Evolutionary conservation across 306 rosid genomes (phyloP).

Genomic region (Corylus avellana): DNA sequence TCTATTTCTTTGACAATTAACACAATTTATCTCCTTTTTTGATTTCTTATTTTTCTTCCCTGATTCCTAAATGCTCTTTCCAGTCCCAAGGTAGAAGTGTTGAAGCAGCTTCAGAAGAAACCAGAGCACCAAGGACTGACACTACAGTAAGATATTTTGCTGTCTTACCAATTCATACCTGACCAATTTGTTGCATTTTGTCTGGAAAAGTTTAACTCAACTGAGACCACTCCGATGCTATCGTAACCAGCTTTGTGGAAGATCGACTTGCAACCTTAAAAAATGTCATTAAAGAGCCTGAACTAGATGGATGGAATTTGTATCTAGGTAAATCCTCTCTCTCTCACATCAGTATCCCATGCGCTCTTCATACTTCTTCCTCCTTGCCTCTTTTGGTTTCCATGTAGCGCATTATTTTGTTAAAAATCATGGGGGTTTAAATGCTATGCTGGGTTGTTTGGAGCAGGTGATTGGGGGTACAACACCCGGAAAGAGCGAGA

Average conservation of each 20-base stretch:
- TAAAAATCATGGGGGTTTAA: neutral
- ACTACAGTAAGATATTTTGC: conserved; percentile 66
- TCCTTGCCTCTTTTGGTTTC: neutral
- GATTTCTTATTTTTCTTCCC: neutral
- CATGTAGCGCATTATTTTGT: conserved; percentile 7
- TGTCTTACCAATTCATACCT: neutral
- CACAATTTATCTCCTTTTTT: neutral
- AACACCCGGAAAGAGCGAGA: conserved; percentile 84
- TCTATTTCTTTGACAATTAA: neutral
- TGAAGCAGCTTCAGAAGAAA: conserved; percentile 78
- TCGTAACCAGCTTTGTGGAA: conserved; percentile 75
- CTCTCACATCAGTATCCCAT: neutral
- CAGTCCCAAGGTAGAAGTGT: conserved; percentile 85
- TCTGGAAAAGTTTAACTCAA: conserved; percentile 2
- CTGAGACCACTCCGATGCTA: conserved; percentile 24
- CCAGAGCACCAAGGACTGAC: conserved; percentile 77
- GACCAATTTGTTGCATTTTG: conserved; percentile 2
- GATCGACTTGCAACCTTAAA: conserved; percentile 77
- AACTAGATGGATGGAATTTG: conserved; percentile 76
- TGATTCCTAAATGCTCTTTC: conserved; percentile 1
- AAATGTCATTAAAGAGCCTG: conserved; percentile 88
- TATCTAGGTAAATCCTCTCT: conserved; percentile 59
- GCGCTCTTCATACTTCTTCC: neutral
- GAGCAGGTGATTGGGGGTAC: conserved; percentile 81
- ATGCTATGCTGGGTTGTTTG: conserved; percentile 26